A percentile compares a stretch with the other conserved stretches of the same genome.
Conservation (phyloP, 139 green algal genomes). For the Picochlorum costavermella region DNA sequence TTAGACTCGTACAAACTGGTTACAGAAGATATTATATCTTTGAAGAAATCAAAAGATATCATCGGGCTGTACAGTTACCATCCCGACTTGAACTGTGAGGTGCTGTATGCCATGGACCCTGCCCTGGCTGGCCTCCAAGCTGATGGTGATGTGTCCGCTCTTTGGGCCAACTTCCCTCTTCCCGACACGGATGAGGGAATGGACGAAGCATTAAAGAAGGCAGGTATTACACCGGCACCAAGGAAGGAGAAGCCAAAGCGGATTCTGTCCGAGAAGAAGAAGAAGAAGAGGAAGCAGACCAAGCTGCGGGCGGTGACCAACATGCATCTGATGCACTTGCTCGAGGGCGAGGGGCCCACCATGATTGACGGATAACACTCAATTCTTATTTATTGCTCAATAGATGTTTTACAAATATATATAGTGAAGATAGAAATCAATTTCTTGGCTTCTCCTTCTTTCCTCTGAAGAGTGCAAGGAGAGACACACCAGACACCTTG, state of each 20-base stretch:
- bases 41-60: conserved; percentile 17
- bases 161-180: conserved; percentile 7
- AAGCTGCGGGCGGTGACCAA: conserved; percentile 30
- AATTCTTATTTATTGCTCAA: neutral
- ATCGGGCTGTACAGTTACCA: conserved; percentile 14
- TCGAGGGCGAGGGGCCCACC: conserved; percentile 26
- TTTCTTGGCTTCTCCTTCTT: conserved; percentile 98
- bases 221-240: conserved; percentile 19
- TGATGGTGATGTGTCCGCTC: conserved; percentile 16
- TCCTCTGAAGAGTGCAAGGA: conserved; percentile 93
- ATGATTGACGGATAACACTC: conserved; percentile 11
- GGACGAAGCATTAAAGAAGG: conserved; percentile 13
- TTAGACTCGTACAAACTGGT: neutral
- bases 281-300: conserved; percentile 19
- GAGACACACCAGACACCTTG: conserved; percentile 95
- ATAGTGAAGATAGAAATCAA: neutral
- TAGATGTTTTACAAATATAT: neutral
- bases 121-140: neutral
- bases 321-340: conserved; percentile 27
- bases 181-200: conserved; percentile 29
- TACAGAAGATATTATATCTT: neutral
- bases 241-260: conserved; percentile 15
- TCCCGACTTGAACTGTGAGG: conserved; percentile 14
- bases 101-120: conserved; percentile 26
- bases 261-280: conserved; percentile 12